Evolutionary conservation across 2,329 filamentous ascomycete species (phyloP).

Genomic region (Aspergillus costaricaensis): DNA sequence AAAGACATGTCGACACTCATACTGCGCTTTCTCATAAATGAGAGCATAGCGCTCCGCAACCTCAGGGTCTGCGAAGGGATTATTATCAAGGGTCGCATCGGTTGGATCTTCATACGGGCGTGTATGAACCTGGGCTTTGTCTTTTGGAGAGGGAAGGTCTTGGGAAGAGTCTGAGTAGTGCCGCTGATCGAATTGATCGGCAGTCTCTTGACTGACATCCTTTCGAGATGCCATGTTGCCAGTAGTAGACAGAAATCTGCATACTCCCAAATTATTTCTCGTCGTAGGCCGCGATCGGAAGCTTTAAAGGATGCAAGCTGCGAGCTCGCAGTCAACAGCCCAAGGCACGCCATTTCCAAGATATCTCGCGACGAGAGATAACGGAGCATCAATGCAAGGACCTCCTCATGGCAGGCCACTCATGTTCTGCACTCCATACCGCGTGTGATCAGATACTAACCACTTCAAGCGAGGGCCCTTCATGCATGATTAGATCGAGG

Average conservation of each 20-base stretch:
- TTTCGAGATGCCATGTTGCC: background rate
- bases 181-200: background rate
- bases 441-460: background rate
- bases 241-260: too few relatives aligned
- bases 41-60: conserved; percentile 57
- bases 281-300: background rate
- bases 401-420: background rate
- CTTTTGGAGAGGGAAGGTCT: background rate
- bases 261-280: too few relatives aligned
- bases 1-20: conserved; percentile 49
- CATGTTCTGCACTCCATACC: background rate
- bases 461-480: background rate
- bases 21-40: conserved; percentile 56
- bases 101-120: conserved; percentile 2
- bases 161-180: background rate
- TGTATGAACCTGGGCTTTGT: background rate
- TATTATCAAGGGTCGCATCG: conserved; percentile 17
- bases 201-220: background rate
- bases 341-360: background rate
- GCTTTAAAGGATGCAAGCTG: background rate
- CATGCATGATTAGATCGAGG: background rate
- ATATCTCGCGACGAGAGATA: background rate
- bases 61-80: conserved; percentile 53
- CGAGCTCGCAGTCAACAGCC: background rate
- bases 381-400: background rate